Evolutionary conservation across 116 monocot species (phyloP).

Genomic region (Dioscorea cayenensis): DNA sequence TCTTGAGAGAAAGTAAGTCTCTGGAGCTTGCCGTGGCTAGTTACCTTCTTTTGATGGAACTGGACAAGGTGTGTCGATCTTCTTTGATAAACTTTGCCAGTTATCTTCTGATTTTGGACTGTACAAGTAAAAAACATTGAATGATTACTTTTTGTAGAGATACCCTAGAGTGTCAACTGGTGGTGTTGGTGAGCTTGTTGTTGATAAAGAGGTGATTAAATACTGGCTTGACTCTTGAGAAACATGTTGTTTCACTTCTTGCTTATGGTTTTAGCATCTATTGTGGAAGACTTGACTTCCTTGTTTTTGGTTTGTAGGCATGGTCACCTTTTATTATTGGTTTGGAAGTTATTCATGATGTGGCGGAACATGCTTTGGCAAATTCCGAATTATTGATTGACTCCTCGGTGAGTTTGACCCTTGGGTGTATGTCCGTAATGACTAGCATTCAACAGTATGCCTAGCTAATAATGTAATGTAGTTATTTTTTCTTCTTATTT

Average conservation of each 20-base stretch:
- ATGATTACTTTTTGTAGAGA: conserved; percentile 23
- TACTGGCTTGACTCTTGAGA: not conserved
- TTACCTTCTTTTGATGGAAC: conserved; percentile 57
- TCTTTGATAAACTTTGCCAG: conserved; percentile 7
- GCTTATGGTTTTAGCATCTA: not conserved
- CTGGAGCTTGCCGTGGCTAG: conserved; percentile 64
- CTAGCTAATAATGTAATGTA: too few species aligned
- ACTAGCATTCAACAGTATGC: too few species aligned
- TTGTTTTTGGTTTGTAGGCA: conserved; percentile 32
- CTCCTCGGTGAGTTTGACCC: conserved; percentile 33
- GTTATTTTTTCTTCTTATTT: too few species aligned
- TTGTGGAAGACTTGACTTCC: not conserved
- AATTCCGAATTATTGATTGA: conserved; percentile 34
- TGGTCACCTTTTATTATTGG: conserved; percentile 70
- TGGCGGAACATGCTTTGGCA: conserved; percentile 10
- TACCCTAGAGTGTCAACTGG: conserved; percentile 49
- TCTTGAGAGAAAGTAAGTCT: conserved; percentile 44
- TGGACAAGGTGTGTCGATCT: conserved; percentile 46
- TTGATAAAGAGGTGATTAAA: conserved; percentile 64
- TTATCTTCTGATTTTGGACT: not conserved
- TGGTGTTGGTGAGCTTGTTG: conserved; percentile 25
- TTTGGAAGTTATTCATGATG: conserved; percentile 11
- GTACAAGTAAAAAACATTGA: not conserved
- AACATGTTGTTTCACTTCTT: not conserved
- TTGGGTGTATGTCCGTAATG: not conserved